Evolutionary conservation across 2,329 filamentous ascomycete species (phyloP).

Genomic region (Parastagonospora nodorum): DNA sequence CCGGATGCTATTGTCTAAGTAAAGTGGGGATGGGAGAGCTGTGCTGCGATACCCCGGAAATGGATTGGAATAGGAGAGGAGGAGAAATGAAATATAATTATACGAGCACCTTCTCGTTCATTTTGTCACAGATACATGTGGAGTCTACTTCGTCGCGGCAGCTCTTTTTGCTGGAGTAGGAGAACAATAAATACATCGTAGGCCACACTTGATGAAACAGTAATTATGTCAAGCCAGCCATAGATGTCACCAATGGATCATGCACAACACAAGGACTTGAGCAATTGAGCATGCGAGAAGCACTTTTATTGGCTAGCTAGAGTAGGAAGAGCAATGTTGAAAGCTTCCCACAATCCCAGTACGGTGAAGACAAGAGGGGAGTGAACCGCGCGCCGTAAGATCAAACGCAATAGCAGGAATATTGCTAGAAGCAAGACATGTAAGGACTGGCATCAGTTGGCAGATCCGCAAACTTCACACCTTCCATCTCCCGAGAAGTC

Average conservation of each 20-base stretch:
- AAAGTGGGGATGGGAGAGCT: neutral
- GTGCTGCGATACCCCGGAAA: neutral
- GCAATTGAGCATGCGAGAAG: conserved; percentile 3
- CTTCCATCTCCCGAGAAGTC: neutral
- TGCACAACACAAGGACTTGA: too few species aligned
- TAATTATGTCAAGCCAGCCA: too few species aligned
- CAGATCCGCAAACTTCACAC: neutral
- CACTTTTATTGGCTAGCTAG: conserved; percentile 21
- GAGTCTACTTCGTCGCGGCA: too few species aligned
- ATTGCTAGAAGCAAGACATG: conserved; percentile 2
- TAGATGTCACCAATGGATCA: too few species aligned
- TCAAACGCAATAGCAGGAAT: conserved; percentile 12
- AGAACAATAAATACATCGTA: too few species aligned
- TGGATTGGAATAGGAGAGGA: neutral
- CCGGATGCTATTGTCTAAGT: conserved; percentile 36
- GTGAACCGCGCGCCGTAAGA: conserved; percentile 25
- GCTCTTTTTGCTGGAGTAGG: too few species aligned
- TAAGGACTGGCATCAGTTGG: conserved; percentile 14
- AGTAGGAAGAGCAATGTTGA: conserved; percentile 15
- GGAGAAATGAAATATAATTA: neutral
- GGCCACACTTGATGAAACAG: too few species aligned
- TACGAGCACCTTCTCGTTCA: too few species aligned
- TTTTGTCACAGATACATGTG: too few species aligned
- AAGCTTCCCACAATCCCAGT: neutral
- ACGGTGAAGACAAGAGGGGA: conserved; percentile 22